Conservation (phyloP, 139 green algal genomes). For the Protoeuglena noctilucae region DNA sequence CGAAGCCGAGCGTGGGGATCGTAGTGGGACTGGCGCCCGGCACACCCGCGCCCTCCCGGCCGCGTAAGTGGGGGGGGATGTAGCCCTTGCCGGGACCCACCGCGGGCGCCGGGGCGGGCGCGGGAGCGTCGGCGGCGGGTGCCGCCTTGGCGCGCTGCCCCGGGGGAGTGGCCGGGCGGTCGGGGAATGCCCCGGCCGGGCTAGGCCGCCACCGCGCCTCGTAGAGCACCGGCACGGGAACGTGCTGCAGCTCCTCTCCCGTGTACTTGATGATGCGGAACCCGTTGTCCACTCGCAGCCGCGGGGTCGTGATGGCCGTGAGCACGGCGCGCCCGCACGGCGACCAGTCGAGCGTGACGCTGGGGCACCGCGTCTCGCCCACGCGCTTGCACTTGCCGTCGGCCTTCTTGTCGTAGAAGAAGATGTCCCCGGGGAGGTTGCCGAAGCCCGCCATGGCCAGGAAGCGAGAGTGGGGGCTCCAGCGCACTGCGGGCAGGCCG, state of each 20-base stretch:
- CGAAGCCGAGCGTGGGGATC: slow-evolving; percentile 5
- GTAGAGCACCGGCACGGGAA: slow-evolving; percentile 43
- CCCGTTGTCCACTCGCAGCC: slow-evolving; percentile 89
- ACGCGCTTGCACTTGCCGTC: slow-evolving; percentile 62
- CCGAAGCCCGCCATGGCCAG: slow-evolving; percentile 60
- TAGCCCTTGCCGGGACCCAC: slow-evolving; percentile 18
- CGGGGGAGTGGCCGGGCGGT: slow-evolving; percentile 7
- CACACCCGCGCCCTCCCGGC: slow-evolving; percentile 6
- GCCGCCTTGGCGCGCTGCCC: slow-evolving; percentile 9
- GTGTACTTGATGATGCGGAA: slow-evolving; percentile 67
- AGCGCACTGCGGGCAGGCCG: slow-evolving; percentile 66
- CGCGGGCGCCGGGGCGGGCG: slow-evolving; percentile 12
- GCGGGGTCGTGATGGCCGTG: slow-evolving; percentile 61
- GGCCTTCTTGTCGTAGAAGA: slow-evolving; percentile 67
- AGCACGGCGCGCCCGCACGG: slow-evolving; percentile 70
- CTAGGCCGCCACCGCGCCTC: slow-evolving; percentile 47
- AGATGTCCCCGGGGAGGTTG: slow-evolving; percentile 76
- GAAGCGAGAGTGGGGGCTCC: slow-evolving; percentile 71
- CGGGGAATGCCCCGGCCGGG: slow-evolving; percentile 7
- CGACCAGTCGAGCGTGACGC: slow-evolving; percentile 60
- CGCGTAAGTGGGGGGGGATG: slow-evolving; percentile 31
- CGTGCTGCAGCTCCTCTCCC: slow-evolving; percentile 30
- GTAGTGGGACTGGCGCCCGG: no score
- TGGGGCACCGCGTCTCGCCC: slow-evolving; percentile 16
- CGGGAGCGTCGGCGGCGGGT: slow-evolving; percentile 11